phyloP scores from a whole-genome alignment of 1,139 yeast species.

The Diutina scorzettiae region DNA sequence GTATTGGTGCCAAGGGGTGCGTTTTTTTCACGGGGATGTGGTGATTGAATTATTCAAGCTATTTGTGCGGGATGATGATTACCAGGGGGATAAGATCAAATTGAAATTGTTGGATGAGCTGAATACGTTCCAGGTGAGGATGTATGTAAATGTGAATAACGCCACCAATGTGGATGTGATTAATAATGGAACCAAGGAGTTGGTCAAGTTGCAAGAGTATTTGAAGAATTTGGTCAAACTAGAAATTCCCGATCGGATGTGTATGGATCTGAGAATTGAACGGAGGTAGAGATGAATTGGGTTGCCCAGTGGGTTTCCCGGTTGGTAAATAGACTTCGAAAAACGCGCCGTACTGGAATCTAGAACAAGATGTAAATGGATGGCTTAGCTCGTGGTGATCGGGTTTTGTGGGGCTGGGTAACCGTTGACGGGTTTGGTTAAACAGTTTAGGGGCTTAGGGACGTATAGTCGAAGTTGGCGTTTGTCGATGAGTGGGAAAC shows the following conservation, averaged over 20 bases:
- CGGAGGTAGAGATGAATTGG: neutral
- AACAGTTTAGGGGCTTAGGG: no score
- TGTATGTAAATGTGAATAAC: slow-evolving; percentile 56
- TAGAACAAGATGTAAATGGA: no score
- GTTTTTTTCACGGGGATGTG: slow-evolving; percentile 54
- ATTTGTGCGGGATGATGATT: slow-evolving; percentile 29
- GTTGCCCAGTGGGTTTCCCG: no score
- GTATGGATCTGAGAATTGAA: slow-evolving; percentile 48
- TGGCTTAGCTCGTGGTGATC: no score
- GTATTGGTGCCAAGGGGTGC: slow-evolving; percentile 53
- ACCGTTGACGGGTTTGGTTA: no score
- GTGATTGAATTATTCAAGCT: slow-evolving; percentile 49
- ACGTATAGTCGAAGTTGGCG: no score
- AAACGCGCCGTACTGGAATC: no score
- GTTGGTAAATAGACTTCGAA: no score
- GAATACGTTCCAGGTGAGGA: slow-evolving; percentile 49
- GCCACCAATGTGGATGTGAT: slow-evolving; percentile 69
- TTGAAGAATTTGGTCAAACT: slow-evolving; percentile 56
- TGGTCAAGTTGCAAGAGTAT: slow-evolving; percentile 50
- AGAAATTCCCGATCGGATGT: slow-evolving; percentile 64
- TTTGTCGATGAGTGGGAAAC: no score
- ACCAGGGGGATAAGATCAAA: slow-evolving; percentile 16
- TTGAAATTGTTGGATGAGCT: slow-evolving; percentile 41
- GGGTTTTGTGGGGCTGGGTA: no score
- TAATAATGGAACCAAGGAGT: slow-evolving; percentile 50